Conservation (phyloP, 164 flowering plant species). For the Sedum album region DNA sequence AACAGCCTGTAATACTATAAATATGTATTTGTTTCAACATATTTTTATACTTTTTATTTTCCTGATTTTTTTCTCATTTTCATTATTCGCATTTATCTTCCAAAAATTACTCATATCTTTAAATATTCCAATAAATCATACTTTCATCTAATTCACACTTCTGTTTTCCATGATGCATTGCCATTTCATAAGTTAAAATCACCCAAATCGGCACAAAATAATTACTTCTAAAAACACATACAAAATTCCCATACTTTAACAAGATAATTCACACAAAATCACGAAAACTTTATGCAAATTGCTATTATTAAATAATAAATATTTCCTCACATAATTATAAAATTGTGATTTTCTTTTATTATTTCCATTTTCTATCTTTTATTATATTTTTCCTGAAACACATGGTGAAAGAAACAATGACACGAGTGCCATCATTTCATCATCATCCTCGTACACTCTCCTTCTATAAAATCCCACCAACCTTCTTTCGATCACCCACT, state of each 20-base stretch:
- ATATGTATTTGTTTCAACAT: background rate
- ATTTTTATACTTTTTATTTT: background rate
- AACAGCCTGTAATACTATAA: background rate
- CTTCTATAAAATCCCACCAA: conserved; percentile 1
- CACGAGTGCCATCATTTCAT: conserved; percentile 1
- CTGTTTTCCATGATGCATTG: no score
- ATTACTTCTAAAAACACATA: no score
- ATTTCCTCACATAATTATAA: background rate
- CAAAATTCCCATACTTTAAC: background rate
- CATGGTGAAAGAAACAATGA: background rate
- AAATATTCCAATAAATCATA: background rate
- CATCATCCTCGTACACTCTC: background rate
- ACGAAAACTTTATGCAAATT: background rate
- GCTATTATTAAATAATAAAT: background rate
- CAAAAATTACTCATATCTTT: background rate
- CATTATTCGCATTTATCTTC: background rate
- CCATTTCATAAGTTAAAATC: no score
- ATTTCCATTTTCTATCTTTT: background rate
- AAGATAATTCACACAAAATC: background rate
- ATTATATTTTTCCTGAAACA: background rate
- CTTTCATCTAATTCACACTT: background rate
- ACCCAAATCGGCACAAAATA: no score
- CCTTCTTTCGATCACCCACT: background rate
- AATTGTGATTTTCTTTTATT: background rate
- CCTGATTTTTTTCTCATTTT: background rate